These are phyloP conservation scores for Ustilago shanxiensis DNA, from an alignment of 1,284 basidiomycete species.

Conservation along the genomic window DNA sequence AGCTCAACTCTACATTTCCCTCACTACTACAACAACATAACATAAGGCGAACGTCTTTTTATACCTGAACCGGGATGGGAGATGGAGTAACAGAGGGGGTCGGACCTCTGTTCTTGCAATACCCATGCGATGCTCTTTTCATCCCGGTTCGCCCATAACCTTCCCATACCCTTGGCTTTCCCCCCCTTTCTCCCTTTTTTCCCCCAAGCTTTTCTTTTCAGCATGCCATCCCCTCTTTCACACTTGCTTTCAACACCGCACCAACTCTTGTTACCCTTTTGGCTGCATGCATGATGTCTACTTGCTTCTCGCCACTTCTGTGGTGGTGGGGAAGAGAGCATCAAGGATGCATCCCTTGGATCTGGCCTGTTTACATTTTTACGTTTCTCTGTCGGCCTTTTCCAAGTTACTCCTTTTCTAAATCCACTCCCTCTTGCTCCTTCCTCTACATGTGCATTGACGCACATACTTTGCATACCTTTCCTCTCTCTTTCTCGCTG, in stretches of 20 bases:
- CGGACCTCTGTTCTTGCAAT: constrained; percentile 60
- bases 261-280: constrained; percentile 15
- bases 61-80: constrained; percentile 55
- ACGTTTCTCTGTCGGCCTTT: neutral
- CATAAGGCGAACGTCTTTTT: constrained; percentile 50
- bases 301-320: neutral
- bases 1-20: constrained; percentile 28
- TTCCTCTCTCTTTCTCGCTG: constrained; percentile 5
- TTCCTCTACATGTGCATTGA: neutral
- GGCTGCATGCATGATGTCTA: neutral
- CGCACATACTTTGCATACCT: constrained; percentile 13
- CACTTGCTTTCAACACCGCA: constrained; percentile 27
- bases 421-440: neutral
- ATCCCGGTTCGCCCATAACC: constrained; percentile 38
- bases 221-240: constrained; percentile 23
- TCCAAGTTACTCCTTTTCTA: neutral
- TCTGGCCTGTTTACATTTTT: neutral
- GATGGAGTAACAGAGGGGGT: constrained; percentile 60
- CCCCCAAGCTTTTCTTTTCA: constrained; percentile 4
- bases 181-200: neutral
- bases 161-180: constrained; percentile 36
- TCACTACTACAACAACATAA: constrained; percentile 5
- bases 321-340: neutral
- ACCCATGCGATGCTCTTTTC: constrained; percentile 59
- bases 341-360: neutral